Evolutionary conservation across 768 basidiomycete species (phyloP).

Genomic region (Trametes sanguinea): DNA sequence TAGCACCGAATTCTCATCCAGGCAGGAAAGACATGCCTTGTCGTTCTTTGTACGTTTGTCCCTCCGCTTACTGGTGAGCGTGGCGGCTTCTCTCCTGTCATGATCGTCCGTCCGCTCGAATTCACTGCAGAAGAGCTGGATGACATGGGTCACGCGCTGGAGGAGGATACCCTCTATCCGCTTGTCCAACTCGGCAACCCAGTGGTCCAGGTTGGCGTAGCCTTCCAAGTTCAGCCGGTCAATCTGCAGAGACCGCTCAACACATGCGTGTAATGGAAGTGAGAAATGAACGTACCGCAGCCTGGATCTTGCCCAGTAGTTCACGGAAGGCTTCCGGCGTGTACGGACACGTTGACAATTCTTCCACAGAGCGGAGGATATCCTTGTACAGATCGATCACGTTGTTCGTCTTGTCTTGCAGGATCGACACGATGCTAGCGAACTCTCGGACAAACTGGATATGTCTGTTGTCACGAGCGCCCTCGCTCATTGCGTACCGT

Average conservation of each 20-base stretch:
- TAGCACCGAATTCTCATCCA: background rate
- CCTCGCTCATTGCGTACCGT: constrained; percentile 71
- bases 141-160: constrained; percentile 72
- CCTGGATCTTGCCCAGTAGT: constrained; percentile 77
- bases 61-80: constrained; percentile 61
- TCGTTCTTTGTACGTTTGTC: constrained; percentile 79
- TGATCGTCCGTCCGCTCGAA: constrained; percentile 78
- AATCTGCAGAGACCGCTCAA: constrained; percentile 51
- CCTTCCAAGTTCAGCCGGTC: constrained; percentile 95
- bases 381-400: constrained; percentile 91
- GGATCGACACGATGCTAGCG: constrained; percentile 85
- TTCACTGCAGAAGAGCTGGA: constrained; percentile 85
- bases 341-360: constrained; percentile 85
- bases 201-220: constrained; percentile 71
- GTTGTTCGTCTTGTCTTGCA: constrained; percentile 96
- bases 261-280: background rate
- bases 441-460: constrained; percentile 95
- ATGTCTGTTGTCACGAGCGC: constrained; percentile 84
- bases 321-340: constrained; percentile 80
- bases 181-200: constrained; percentile 59
- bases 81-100: constrained; percentile 56
- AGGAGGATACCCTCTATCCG: constrained; percentile 82
- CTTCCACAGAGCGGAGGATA: constrained; percentile 81
- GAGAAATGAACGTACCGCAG: constrained; percentile 56
- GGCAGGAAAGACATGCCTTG: constrained; percentile 50